Conservation (phyloP, 441 rosid species). For the Jatropha podagrica region DNA sequence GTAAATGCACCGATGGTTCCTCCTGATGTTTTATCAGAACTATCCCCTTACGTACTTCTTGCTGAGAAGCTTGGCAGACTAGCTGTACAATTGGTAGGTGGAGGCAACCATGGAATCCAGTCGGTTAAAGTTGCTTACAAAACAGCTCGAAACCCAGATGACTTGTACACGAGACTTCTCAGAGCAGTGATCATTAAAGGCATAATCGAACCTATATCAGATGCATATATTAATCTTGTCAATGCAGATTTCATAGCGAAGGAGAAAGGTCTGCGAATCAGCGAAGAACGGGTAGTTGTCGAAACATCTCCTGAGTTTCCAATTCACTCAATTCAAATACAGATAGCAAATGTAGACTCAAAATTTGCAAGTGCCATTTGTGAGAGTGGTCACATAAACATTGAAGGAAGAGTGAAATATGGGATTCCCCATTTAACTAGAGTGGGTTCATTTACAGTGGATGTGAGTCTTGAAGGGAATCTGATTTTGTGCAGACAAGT, state of each 20-base stretch:
- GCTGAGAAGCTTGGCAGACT: conserved; percentile 92
- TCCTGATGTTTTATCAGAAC: conserved; percentile 65
- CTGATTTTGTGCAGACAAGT: conserved; percentile 83
- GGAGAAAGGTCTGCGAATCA: conserved; percentile 78
- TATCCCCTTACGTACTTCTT: conserved; percentile 72
- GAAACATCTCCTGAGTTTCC: conserved; percentile 73
- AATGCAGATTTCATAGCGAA: conserved; percentile 91
- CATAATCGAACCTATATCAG: conserved; percentile 83
- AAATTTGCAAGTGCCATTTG: conserved; percentile 79
- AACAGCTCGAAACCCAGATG: conserved; percentile 69
- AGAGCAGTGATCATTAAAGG: conserved; percentile 94
- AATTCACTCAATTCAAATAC: conserved; percentile 59
- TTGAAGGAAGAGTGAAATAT: conserved; percentile 75
- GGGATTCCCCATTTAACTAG: conserved; percentile 67
- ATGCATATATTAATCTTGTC: conserved; percentile 68
- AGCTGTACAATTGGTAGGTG: conserved; percentile 80
- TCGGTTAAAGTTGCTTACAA: conserved; percentile 62
- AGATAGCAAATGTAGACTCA: conserved; percentile 67
- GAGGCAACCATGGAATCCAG: conserved; percentile 70
- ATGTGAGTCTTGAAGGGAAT: conserved; percentile 88
- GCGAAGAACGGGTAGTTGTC: conserved; percentile 65
- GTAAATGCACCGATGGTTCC: conserved; percentile 98
- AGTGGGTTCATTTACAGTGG: conserved; percentile 78
- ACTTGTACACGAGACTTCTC: conserved; percentile 85
- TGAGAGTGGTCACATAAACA: conserved; percentile 54